phyloP scores from a whole-genome alignment of 1,284 basidiomycete species.

The Malassezia sp. region DNA sequence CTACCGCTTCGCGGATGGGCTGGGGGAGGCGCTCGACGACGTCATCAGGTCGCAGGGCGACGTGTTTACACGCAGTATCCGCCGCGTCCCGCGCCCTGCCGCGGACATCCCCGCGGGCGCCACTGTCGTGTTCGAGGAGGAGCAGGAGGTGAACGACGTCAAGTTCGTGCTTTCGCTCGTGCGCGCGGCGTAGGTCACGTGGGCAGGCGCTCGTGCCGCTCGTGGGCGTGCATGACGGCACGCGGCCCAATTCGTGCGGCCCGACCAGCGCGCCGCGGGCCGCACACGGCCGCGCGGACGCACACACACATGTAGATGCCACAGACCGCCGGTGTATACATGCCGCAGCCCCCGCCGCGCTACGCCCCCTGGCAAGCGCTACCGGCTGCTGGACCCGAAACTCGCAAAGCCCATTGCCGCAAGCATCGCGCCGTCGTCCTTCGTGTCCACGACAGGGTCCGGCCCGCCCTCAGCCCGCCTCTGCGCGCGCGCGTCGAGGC shows the following conservation, averaged over 20 bases:
- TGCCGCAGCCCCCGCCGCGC: too few species aligned
- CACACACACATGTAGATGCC: background rate
- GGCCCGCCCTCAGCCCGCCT: constrained; percentile 58
- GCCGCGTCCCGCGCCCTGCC: constrained; percentile 49
- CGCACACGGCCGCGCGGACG: too few species aligned
- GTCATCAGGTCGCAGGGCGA: constrained; percentile 64
- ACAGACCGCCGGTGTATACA: too few species aligned
- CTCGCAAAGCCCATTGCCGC: constrained; percentile 84
- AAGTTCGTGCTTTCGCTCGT: constrained; percentile 56
- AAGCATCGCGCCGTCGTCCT: constrained; percentile 57
- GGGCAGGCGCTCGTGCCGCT: too few species aligned
- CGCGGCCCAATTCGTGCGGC: too few species aligned
- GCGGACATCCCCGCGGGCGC: constrained; percentile 48
- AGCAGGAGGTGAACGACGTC: constrained; percentile 71
- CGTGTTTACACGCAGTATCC: constrained; percentile 64
- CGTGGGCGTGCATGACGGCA: too few species aligned
- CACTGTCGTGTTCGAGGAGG: constrained; percentile 63
- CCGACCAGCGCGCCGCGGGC: too few species aligned
- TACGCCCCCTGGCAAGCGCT: too few species aligned
- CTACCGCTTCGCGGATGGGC: constrained; percentile 66
- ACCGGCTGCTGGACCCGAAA: constrained; percentile 62
- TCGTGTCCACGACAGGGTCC: background rate
- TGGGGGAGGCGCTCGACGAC: constrained; percentile 55
- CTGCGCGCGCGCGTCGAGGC: constrained; percentile 37
- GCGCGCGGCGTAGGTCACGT: too few species aligned